Evolutionary conservation across 306 rosid genomes (phyloP), one percentile per base, ranked within the genome.

Genomic region (Citrullus colocynthis): DNA sequence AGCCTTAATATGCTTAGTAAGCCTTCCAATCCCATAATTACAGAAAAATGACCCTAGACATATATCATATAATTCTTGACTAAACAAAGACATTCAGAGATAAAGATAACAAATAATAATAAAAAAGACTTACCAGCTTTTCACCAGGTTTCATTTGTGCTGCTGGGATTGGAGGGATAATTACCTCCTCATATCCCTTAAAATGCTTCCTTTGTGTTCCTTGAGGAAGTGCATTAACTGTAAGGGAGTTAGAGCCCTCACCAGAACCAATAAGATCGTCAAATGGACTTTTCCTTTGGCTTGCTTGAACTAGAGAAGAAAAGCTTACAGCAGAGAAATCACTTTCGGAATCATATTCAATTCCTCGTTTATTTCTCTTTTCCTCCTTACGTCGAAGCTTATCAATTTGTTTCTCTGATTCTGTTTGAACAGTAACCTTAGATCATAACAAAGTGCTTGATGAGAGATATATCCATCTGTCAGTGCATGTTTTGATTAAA

Each of bases 321-420:
- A 94, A 92, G 69, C 81, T 91, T 65, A 83, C 74, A 37, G 84
- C 77, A 81, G 93, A 88, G 83, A 92, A 87, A 75, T 88, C 96
- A 75, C 83, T 88, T 81, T 89, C 97, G 66, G 85, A 83, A 5
- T 84, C 86, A 81, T 85, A 81, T 49, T 95, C 98, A 67, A 79
- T 82, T 84, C 93, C 97, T 49, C 96, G 86, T 84, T 92, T 90
- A 63, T 86, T 86, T 84, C 92, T 81, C 82, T 87, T 92, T 89
- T 92, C 98, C 88, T 95, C 98, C 88, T 92, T 90, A 83, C 97
- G 98, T 48, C 98, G 88, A 83, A 95, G 98, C 84, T 92, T 95
- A 80, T 95, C 98, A 65, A 95, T 86, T 89, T 95, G 97, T 80
- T 83, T 86, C 67, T 78, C 96, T 16, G 98, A 89, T 80, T 95